Base-by-base conservation (phyloP, 1,139 yeast species). In the Kluyveromyces sp. region DNA sequence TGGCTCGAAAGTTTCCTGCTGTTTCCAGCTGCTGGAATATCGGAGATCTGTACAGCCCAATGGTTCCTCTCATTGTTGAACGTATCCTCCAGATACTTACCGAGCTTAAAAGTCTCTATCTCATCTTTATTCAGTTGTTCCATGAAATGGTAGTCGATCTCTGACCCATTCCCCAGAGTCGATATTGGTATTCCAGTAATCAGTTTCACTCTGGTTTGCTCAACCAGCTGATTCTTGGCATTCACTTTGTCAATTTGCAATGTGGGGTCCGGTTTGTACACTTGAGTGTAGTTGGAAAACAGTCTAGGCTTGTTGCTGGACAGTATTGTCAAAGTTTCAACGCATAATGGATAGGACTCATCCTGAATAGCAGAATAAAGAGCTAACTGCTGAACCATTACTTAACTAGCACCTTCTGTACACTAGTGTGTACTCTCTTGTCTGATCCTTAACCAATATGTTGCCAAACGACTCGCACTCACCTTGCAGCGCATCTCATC, bases 21-120 rank as follows among this genome's bases (percentile, higher is more conserved):
- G 49, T 74, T 84, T 7, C 96, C 96, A 3, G 94, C 95, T 29
- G 84, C 81, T 0, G 96, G 96, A 13, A 87, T 82, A 64, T 88
- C 96, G 7, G 80, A 70, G 18, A 83, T 71, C 51, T 79, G 83
- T 25, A 87, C 55, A 1, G 81, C 73, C 94, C 95, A 84, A 13
- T 31, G 28, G 13, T 55, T 41, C 3, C 30, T 48, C 3, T 46
- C 37, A 4, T 40, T 38, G 15, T 46, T 47, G 28, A 41, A 39
- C 8, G 18, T 29, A 13, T 48, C 32, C 1, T 34, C 41, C 15
- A 47, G 47, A 9, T 54, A 31, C 16, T 49, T 15, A 7, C 40
- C n/a, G 25, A 22, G 18, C 15, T 43, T 29, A 19, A 47, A 50
- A 2, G 43, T 28, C 4, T 46, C 48, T 43, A 49, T 47, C 7